These are phyloP conservation scores for Gonium pectorale DNA, from an alignment of 139 green algal genomes.

Conservation along the genomic window DNA sequence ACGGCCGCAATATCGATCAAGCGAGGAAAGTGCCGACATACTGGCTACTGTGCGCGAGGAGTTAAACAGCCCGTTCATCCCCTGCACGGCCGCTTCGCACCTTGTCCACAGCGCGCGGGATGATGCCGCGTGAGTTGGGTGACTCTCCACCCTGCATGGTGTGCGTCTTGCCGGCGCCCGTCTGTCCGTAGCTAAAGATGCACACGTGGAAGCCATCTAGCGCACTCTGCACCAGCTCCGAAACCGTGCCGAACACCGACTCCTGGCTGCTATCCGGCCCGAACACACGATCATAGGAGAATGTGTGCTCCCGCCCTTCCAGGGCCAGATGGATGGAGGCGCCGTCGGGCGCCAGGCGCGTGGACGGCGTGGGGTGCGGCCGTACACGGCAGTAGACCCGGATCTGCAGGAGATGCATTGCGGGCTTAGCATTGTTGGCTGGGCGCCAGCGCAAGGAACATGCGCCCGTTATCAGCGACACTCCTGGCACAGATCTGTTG, in stretches of 20 bases:
- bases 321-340: constrained; percentile 59
- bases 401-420: constrained; percentile 74
- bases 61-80: too few relatives aligned
- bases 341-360: constrained; percentile 68
- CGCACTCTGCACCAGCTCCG: constrained; percentile 93
- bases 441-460: too few relatives aligned
- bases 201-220: constrained; percentile 99
- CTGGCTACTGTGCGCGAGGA: too few relatives aligned
- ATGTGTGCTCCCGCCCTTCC: constrained; percentile 80
- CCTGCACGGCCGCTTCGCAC: constrained; percentile 55
- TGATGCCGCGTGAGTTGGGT: constrained; percentile 83
- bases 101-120: constrained; percentile 87
- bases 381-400: constrained; percentile 90
- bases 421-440: too few relatives aligned
- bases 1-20: too few relatives aligned
- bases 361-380: constrained; percentile 58
- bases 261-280: constrained; percentile 66
- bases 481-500: too few relatives aligned
- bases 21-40: too few relatives aligned
- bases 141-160: constrained; percentile 91
- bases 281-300: constrained; percentile 85
- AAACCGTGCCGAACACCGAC: constrained; percentile 88
- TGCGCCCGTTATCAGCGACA: too few relatives aligned
- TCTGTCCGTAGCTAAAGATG: constrained; percentile 98
- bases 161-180: constrained; percentile 96